Base-by-base conservation (phyloP, 495 filamentous ascomycete species). In the Hapsidospora chrysogenum region DNA sequence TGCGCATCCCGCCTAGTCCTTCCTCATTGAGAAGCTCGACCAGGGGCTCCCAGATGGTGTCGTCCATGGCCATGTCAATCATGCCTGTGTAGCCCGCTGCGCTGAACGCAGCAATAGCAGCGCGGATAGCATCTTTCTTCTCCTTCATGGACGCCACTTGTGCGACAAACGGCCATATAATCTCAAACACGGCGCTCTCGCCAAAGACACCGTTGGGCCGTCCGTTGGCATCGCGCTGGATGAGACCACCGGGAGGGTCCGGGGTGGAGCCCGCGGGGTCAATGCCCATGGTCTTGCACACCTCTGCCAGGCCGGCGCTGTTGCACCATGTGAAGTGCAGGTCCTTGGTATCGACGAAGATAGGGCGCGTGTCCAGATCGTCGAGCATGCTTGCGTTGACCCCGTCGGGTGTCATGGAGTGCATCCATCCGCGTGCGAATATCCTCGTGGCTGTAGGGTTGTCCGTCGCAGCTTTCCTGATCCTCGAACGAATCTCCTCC, bases 21-120 rank as follows among this genome's bases (percentile, higher is more conserved):
- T 62, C 47, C 33, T 41, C 42, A 25, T 50, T 44, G 10, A 62
- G 59, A 31, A 67, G 56, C 15, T 51, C 42, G 8, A 66, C 60
- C 21, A 80, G 41, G 19, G 69, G 59, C 11, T 68, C 64, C 74
- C 73, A 78, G 16, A 57, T 56, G 7, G 55, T 57, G 19, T 76
- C 64, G 28, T 77, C 70, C 74, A 78, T 77, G n/a, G 72, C 74
- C 72, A 80, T 77, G 41, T 80, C 75, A 0, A 80, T 58, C 37
- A 74, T 35, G 0, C 75, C 74, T 2, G 75, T 78, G 39, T 75
- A 76, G 2, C 74, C 74, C 3, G 56, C 56, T 0, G 58, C 54
- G 21, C 63, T 63, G 43, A 76, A 77, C 8, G 62, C 56, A 3
- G 40, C 29, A 10, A 73, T 55, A 0, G 72, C 72, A 0, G 52